Conservation (phyloP, 1,284 basidiomycete species). For the Erythrobasidium hasegawianum region DNA sequence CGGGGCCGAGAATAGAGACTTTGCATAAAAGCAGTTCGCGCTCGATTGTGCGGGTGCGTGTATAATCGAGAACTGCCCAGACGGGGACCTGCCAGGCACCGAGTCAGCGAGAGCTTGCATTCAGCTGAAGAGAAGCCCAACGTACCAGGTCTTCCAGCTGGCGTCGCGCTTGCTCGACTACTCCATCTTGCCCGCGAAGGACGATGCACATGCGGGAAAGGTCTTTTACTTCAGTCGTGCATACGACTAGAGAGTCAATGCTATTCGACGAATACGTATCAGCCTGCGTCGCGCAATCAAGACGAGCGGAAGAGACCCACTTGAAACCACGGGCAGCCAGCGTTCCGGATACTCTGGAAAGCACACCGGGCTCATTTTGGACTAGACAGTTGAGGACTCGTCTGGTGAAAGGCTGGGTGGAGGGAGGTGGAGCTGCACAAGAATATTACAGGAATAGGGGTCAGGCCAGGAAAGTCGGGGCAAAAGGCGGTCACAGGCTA, state of each 20-base stretch:
- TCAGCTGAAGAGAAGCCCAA: too few relatives aligned
- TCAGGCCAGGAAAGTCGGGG: too few relatives aligned
- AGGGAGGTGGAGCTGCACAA: constrained; percentile 42
- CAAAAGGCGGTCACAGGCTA: background rate
- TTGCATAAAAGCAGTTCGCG: constrained; percentile 85
- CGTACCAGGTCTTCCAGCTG: constrained; percentile 89
- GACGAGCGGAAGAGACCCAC: constrained; percentile 43
- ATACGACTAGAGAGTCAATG: constrained; percentile 91
- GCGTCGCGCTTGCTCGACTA: constrained; percentile 91
- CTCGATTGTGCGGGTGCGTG: constrained; percentile 75
- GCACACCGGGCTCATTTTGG: constrained; percentile 97
- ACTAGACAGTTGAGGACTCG: constrained; percentile 98
- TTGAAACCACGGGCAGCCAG: constrained; percentile 97
- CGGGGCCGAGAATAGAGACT: constrained; percentile 92
- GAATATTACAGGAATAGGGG: constrained; percentile 17
- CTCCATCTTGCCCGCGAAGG: constrained; percentile 91
- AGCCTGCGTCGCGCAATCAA: background rate
- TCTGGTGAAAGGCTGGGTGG: constrained; percentile 53
- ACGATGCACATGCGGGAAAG: constrained; percentile 98
- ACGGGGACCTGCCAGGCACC: constrained; percentile 96
- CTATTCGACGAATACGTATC: background rate
- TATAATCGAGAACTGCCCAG: constrained; percentile 96
- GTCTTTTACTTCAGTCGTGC: constrained; percentile 95
- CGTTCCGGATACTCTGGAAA: constrained; percentile 95
- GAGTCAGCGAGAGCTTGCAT: too few relatives aligned